Evolutionary conservation across 495 filamentous ascomycete species (phyloP).

Genomic region (Trichocladium antarcticum): DNA sequence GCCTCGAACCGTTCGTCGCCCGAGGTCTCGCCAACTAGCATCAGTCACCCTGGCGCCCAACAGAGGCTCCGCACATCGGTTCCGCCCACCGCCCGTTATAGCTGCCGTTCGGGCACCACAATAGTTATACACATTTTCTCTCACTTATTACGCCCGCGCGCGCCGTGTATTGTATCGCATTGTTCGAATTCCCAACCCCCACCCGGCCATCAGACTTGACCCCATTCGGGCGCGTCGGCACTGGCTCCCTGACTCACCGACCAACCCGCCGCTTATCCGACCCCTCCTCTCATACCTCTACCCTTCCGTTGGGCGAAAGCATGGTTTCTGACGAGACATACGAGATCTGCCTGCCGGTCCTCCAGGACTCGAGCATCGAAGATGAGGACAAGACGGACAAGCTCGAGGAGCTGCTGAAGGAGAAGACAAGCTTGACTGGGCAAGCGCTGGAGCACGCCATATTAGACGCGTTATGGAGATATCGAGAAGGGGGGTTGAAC

Average conservation of each 20-base stretch:
- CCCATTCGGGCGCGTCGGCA: not conserved
- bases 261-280: not conserved
- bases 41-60: not conserved
- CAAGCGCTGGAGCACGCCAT: conserved; percentile 77
- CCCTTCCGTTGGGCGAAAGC: conserved; percentile 11
- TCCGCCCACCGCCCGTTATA: conserved; percentile 3
- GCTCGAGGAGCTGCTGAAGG: conserved; percentile 73
- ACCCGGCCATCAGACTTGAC: not conserved
- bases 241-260: not conserved
- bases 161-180: not conserved
- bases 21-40: conserved; percentile 2
- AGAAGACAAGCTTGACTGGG: conserved; percentile 66
- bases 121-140: not conserved
- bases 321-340: conserved; percentile 93
- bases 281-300: not conserved
- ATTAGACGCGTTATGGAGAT: conserved; percentile 85
- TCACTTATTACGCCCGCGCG: not conserved
- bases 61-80: not conserved
- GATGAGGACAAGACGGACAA: conserved; percentile 95
- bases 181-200: not conserved
- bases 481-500: conserved; percentile 63
- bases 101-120: not conserved
- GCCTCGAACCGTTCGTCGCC: not conserved
- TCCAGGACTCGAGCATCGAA: conserved; percentile 69
- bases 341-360: conserved; percentile 77